These are phyloP conservation scores for Penicillium capsulatum DNA, from an alignment of 2,329 filamentous ascomycete genomes.

Conservation along the genomic window DNA sequence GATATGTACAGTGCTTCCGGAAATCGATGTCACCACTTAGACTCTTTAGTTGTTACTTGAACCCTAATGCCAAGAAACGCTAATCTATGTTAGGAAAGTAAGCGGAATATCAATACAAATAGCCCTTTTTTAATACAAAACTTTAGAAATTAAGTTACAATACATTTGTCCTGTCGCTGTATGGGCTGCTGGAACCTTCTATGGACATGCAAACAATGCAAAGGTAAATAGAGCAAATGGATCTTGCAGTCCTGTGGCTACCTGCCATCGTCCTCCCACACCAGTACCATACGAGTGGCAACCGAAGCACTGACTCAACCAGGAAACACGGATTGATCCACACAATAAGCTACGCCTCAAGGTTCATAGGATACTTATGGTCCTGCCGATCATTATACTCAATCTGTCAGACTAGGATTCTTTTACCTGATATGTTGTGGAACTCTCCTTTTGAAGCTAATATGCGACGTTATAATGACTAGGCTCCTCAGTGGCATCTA, in stretches of 20 bases:
- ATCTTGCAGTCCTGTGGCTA: too few relatives aligned
- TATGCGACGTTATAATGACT: slow-evolving; percentile 1
- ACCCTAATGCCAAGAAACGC: background rate
- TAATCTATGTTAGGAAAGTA: background rate
- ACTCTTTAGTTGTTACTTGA: background rate
- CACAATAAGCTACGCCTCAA: background rate
- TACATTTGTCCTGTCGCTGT: too few relatives aligned
- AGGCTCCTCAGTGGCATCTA: slow-evolving; percentile 12
- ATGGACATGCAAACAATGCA: background rate
- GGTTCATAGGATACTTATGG: slow-evolving; percentile 6
- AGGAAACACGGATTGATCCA: background rate
- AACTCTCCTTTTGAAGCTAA: slow-evolving; percentile 7
- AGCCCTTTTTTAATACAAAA: background rate
- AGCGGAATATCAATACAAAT: background rate
- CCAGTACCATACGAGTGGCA: background rate
- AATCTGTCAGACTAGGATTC: slow-evolving; percentile 5
- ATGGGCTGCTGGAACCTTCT: background rate
- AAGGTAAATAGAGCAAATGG: background rate
- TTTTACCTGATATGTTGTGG: slow-evolving; percentile 1
- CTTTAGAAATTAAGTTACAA: background rate
- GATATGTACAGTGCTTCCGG: background rate
- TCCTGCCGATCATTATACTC: slow-evolving; percentile 6
- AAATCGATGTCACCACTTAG: background rate
- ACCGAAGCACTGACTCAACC: background rate
- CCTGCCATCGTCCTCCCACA: background rate